These are phyloP conservation scores for Teunomyces cretensis DNA, from an alignment of 805 yeast species.

Conservation along the genomic window DNA sequence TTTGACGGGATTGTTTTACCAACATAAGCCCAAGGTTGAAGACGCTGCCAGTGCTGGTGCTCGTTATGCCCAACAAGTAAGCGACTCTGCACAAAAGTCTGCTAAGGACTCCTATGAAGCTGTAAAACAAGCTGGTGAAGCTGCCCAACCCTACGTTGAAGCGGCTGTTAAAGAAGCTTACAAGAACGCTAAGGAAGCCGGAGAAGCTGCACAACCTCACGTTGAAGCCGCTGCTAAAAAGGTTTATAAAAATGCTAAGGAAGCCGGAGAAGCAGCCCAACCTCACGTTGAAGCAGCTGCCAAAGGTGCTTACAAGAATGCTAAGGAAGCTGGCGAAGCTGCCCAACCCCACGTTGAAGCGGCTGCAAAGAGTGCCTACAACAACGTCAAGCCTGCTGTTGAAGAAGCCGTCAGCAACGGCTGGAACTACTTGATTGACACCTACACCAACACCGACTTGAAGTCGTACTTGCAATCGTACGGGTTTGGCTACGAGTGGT, in stretches of 20 bases:
- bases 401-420: constrained; percentile 4
- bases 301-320: constrained; percentile 9
- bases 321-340: neutral
- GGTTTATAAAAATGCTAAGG: constrained; percentile 11
- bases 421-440: constrained; percentile 24
- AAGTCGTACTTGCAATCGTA: constrained; percentile 39
- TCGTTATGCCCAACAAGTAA: neutral
- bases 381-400: neutral
- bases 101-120: neutral
- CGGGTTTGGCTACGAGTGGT: constrained; percentile 33
- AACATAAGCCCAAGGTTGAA: constrained; percentile 1
- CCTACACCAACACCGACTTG: constrained; percentile 46
- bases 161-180: too few species aligned
- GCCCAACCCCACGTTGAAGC: constrained; percentile 4
- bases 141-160: neutral
- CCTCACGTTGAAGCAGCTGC: constrained; percentile 6
- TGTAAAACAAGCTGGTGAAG: neutral
- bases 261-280: constrained; percentile 10
- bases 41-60: neutral
- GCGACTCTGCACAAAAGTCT: neutral
- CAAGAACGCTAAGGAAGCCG: neutral
- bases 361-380: constrained; percentile 10
- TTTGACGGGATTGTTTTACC: neutral
- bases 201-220: neutral
- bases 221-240: constrained; percentile 6